Evolutionary conservation across 2,329 filamentous ascomycete genomes (phyloP).

Genomic region (Hypoxylon sp.): DNA sequence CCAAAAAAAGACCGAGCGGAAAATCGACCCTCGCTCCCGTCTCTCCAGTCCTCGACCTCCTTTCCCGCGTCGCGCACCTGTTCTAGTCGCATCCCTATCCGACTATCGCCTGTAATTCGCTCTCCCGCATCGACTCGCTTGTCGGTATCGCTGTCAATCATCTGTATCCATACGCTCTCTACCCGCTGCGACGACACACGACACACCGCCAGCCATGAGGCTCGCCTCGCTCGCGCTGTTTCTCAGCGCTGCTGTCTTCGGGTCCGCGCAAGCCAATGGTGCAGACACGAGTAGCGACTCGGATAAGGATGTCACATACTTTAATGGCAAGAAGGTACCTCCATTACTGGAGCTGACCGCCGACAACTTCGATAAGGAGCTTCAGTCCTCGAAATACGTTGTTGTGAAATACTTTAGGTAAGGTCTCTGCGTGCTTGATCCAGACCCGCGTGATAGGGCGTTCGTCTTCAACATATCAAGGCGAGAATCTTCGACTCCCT

Average conservation of each 20-base stretch:
- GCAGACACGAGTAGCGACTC: constrained; percentile 51
- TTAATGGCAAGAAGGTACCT: constrained; percentile 73
- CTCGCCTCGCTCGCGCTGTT: constrained; percentile 55
- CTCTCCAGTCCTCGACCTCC: constrained; percentile 9
- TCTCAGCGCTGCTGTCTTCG: constrained; percentile 54
- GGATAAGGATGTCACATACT: constrained; percentile 59
- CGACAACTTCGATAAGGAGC: constrained; percentile 63
- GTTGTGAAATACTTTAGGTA: constrained; percentile 75
- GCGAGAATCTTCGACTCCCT: neutral
- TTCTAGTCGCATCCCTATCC: constrained; percentile 16
- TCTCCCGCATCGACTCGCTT: constrained; percentile 5
- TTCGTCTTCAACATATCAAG: constrained; percentile 9
- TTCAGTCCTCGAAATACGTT: constrained; percentile 61
- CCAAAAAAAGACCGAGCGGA: constrained; percentile 13
- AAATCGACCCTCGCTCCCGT: constrained; percentile 14
- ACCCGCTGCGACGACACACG: constrained; percentile 26
- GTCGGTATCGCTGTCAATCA: constrained; percentile 11
- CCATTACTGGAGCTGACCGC: constrained; percentile 68
- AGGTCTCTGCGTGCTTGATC: constrained; percentile 11
- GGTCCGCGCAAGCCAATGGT: constrained; percentile 47
- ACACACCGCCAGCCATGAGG: constrained; percentile 51
- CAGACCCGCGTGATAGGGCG: neutral
- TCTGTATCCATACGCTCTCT: constrained; percentile 35
- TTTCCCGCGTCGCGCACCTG: constrained; percentile 18
- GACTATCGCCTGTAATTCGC: constrained; percentile 10